Conservation (phyloP, 352 stramenopile genomes). For the Thraustochytrium sp. region DNA sequence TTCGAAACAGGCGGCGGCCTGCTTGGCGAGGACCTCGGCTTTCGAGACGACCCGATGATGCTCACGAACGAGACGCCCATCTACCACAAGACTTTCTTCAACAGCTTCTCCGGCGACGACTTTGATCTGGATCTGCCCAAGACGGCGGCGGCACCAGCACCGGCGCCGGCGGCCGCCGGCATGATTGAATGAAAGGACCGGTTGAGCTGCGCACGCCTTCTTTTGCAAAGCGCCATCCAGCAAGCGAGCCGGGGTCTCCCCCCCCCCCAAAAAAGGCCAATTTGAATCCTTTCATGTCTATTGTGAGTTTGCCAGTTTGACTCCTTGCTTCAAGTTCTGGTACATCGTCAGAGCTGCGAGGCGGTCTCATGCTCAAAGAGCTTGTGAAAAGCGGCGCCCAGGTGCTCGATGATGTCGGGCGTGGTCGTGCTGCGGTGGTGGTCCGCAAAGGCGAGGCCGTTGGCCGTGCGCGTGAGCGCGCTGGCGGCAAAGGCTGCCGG, state of each 20-base stretch:
- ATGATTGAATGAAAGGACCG: no score
- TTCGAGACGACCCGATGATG: background rate
- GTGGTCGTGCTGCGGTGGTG: conserved; percentile 71
- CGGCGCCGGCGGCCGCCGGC: no score
- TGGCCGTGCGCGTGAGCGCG: conserved; percentile 62
- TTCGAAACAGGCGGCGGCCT: no score
- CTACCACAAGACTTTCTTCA: background rate
- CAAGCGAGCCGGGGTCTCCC: no score
- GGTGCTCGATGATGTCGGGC: conserved; percentile 63
- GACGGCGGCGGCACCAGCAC: background rate
- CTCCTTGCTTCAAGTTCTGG: background rate
- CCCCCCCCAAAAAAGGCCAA: no score
- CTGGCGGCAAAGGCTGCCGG: conserved; percentile 69
- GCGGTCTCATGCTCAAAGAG: background rate
- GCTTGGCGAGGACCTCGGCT: no score
- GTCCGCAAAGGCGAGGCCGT: conserved; percentile 59
- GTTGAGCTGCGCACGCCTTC: no score
- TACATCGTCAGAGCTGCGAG: background rate
- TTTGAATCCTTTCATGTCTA: no score
- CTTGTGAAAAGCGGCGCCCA: conserved; percentile 30
- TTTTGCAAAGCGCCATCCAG: no score
- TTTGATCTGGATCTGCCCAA: background rate
- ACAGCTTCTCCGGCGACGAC: background rate
- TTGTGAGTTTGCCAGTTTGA: no score
- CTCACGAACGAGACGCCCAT: background rate